A percentile compares a stretch with the other conserved stretches of the same genome.
phyloP scores from a whole-genome alignment of 345 rosid species.

The Isatis tinctoria region DNA sequence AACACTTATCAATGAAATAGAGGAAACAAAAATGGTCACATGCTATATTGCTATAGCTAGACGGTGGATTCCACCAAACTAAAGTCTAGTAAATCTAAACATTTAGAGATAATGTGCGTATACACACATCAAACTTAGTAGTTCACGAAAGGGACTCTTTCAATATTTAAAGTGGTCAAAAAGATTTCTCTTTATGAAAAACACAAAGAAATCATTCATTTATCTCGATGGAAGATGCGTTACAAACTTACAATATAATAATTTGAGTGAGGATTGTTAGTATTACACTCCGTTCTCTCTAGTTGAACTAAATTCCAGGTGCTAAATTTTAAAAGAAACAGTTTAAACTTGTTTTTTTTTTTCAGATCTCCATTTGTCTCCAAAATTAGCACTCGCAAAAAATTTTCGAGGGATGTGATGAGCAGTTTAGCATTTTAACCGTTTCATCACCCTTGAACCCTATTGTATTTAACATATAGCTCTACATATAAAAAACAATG shows the following conservation, averaged over 20 bases:
- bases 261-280: not conserved
- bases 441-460: too few species aligned
- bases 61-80: conserved; percentile 8
- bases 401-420: too few species aligned
- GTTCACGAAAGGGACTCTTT: conserved; percentile 21
- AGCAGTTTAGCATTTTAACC: too few species aligned
- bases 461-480: too few species aligned
- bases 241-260: not conserved
- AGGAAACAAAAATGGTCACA: not conserved
- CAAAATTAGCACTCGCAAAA: too few species aligned
- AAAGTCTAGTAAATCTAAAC: conserved; percentile 7
- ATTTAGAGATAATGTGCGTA: not conserved
- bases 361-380: too few species aligned
- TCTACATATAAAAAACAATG: too few species aligned
- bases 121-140: conserved; percentile 21
- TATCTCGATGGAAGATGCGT: not conserved
- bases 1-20: not conserved
- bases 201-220: not conserved
- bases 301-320: not conserved
- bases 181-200: not conserved
- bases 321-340: not conserved
- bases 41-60: conserved; percentile 1
- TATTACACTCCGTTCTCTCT: not conserved
- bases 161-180: conserved; percentile 2
- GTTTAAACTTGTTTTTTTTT: too few species aligned